Evolutionary conservation across 2,329 filamentous ascomycete genomes (phyloP).

Genomic region (Aspergillus sp.): DNA sequence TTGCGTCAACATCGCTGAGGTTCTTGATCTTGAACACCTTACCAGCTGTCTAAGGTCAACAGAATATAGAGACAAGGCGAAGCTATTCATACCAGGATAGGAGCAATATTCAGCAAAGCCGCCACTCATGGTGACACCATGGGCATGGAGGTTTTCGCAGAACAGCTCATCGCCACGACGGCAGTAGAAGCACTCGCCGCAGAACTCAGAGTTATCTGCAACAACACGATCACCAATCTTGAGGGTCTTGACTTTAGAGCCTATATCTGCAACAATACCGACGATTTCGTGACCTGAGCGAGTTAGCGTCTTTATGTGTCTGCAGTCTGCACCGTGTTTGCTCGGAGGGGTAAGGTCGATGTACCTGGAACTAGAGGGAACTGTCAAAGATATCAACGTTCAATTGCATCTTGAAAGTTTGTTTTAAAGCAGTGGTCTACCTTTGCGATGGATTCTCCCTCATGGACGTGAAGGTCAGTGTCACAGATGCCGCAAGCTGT

Average conservation of each 20-base stretch:
- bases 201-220: constrained; percentile 58
- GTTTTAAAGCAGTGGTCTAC: constrained; percentile 29
- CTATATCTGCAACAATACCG: constrained; percentile 61
- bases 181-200: constrained; percentile 73
- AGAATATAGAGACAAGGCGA: neutral
- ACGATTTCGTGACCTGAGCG: constrained; percentile 63
- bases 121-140: constrained; percentile 61
- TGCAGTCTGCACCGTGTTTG: neutral
- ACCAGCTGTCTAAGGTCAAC: constrained; percentile 36
- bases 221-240: constrained; percentile 63
- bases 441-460: constrained; percentile 65
- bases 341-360: constrained; percentile 6
- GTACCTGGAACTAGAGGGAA: constrained; percentile 62
- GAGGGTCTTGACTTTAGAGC: constrained; percentile 61
- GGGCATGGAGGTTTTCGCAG: constrained; percentile 68
- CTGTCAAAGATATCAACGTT: constrained; percentile 28
- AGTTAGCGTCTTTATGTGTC: neutral
- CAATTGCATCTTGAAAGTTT: neutral
- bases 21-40: constrained; percentile 68
- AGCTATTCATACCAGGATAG: constrained; percentile 41
- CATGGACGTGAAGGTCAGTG: constrained; percentile 56
- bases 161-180: constrained; percentile 66
- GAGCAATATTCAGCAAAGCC: constrained; percentile 71
- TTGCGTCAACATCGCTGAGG: constrained; percentile 66
- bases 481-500: constrained; percentile 66